Percentiles rank a stretch among this genome's conserved stretches.
Conservation (phyloP, 176 grass and related monocot genomes). For the Oryza officinalis region DNA sequence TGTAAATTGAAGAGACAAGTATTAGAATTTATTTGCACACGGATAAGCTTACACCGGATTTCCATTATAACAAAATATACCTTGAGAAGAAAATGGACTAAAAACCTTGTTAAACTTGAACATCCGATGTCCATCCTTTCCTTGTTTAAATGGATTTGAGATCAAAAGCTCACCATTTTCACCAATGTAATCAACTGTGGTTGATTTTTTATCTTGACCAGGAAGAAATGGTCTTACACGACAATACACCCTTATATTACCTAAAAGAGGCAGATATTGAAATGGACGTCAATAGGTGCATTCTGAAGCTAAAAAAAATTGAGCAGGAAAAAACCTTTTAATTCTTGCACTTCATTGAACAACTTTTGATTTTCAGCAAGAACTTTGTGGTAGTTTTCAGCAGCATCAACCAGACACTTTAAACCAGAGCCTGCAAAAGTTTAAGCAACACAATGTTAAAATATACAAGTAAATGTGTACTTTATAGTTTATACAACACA, state of each 20-base stretch:
- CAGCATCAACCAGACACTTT: conserved; percentile 80
- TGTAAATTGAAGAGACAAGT: conserved; percentile 32
- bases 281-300: neutral
- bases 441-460: conserved; percentile 9
- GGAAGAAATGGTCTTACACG: conserved; percentile 92
- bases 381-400: conserved; percentile 88
- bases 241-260: conserved; percentile 98
- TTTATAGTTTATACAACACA: conserved; percentile 5
- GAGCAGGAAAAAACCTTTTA: conserved; percentile 59
- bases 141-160: conserved; percentile 84
- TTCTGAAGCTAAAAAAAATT: neutral
- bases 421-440: conserved; percentile 61
- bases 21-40: neutral
- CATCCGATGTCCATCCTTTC: conserved; percentile 81
- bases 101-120: conserved; percentile 99
- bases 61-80: conserved; percentile 34
- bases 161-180: conserved; percentile 87
- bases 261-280: conserved; percentile 29
- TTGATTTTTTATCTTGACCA: conserved; percentile 75
- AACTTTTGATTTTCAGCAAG: conserved; percentile 88
- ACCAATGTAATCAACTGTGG: conserved; percentile 81
- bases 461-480: neutral
- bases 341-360: conserved; percentile 94
- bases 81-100: conserved; percentile 63
- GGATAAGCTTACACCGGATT: neutral